These are phyloP conservation scores for Platanus orientalis DNA, from an alignment of 164 flowering plant species.

Conservation along the genomic window DNA sequence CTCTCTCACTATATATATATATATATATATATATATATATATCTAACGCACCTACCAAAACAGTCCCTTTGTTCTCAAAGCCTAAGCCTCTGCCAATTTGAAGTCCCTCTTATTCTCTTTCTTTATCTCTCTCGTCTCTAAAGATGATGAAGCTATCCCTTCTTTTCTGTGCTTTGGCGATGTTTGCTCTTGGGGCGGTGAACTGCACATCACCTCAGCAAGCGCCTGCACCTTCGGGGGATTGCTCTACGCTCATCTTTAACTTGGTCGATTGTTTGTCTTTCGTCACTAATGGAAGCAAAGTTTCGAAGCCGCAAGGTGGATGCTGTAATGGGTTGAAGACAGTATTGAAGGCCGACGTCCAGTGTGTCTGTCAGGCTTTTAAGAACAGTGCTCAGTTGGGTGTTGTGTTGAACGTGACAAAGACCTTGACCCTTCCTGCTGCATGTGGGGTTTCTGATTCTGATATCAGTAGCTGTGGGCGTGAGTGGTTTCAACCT, in stretches of 20 bases:
- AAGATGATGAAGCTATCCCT: no score
- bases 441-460: conserved; percentile 57
- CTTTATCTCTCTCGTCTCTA: no score
- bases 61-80: no score
- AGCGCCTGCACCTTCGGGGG: conserved; percentile 40
- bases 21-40: no score
- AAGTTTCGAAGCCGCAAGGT: conserved; percentile 45
- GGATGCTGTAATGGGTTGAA: conserved; percentile 68
- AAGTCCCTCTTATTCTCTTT: no score
- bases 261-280: conserved; percentile 60
- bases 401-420: conserved; percentile 52
- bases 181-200: conserved; percentile 9
- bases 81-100: no score
- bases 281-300: conserved; percentile 49
- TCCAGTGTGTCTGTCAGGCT: conserved; percentile 57
- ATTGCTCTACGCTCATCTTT: conserved; percentile 49
- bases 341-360: conserved; percentile 42
- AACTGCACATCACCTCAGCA: conserved; percentile 25
- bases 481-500: conserved; percentile 30
- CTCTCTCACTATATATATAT: no score
- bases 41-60: no score
- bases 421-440: conserved; percentile 56
- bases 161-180: conserved; percentile 2
- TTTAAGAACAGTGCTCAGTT: conserved; percentile 47
- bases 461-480: conserved; percentile 45